These are phyloP conservation scores for Flaveria bidentis DNA, from an alignment of 129 eudicot species.

Conservation along the genomic window DNA sequence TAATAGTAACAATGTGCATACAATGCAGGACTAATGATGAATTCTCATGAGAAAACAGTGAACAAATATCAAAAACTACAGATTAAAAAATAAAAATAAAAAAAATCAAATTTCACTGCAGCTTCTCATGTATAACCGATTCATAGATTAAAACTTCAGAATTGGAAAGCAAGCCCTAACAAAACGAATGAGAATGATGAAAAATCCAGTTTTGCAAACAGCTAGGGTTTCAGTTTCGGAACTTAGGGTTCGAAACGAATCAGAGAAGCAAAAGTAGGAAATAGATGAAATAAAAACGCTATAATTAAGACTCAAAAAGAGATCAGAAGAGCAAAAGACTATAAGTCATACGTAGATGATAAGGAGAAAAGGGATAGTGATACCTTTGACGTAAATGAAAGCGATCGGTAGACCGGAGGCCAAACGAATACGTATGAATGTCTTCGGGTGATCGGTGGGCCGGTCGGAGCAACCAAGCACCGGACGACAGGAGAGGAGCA, in stretches of 20 bases:
- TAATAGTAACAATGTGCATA: background rate
- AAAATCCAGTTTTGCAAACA: background rate
- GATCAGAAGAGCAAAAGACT: too few species aligned
- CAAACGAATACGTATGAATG: background rate
- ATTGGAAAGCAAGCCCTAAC: slow-evolving; percentile 25
- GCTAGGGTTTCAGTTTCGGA: slow-evolving; percentile 25
- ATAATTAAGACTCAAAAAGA: background rate
- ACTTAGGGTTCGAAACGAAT: slow-evolving; percentile 21
- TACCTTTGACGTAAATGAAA: slow-evolving; percentile 5
- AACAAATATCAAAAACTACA: background rate
- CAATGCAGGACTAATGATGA: background rate
- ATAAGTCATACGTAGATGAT: background rate
- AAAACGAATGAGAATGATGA: background rate
- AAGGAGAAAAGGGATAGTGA: slow-evolving; percentile 12
- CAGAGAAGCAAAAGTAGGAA: background rate
- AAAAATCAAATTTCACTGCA: background rate
- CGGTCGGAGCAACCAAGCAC: slow-evolving; percentile 26
- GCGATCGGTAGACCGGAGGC: background rate
- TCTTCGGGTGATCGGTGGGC: background rate
- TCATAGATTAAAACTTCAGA: background rate
- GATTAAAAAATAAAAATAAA: background rate
- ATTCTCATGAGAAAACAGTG: background rate
- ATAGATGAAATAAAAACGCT: background rate
- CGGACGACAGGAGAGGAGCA: background rate
- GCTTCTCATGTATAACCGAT: background rate